These are phyloP conservation scores for Aphanomyces astaci DNA, from an alignment of 352 stramenopile genomes.

Conservation along the genomic window DNA sequence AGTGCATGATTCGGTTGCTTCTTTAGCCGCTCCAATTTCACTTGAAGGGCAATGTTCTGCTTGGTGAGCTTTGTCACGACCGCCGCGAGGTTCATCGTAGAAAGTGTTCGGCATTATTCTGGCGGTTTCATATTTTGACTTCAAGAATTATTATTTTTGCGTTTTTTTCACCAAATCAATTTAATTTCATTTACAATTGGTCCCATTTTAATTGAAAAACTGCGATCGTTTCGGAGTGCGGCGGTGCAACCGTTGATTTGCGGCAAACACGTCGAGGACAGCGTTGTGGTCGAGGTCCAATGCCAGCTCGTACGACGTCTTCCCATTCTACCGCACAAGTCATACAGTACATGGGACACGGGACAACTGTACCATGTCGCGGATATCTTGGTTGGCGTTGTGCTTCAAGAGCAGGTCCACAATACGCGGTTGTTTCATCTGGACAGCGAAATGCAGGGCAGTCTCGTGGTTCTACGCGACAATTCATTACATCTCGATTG, in stretches of 20 bases:
- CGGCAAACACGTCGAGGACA: not conserved
- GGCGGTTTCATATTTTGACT: not conserved
- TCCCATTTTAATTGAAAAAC: too few species aligned
- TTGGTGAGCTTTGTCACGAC: constrained; percentile 12
- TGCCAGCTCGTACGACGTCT: not conserved
- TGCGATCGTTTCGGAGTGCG: not conserved
- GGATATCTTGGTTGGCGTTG: not conserved
- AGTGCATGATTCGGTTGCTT: not conserved
- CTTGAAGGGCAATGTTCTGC: constrained; percentile 19
- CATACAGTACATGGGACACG: not conserved
- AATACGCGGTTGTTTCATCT: not conserved
- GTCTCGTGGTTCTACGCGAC: not conserved
- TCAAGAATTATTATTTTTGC: not conserved
- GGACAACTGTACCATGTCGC: not conserved
- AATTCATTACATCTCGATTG: not conserved
- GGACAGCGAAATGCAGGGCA: not conserved
- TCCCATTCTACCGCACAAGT: not conserved
- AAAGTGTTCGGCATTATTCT: too few species aligned
- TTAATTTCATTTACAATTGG: too few species aligned
- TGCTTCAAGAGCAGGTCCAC: not conserved
- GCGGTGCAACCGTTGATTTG: not conserved
- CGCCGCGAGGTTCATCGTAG: not conserved
- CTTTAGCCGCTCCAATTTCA: constrained; percentile 1
- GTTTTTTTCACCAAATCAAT: not conserved
- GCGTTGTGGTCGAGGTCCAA: not conserved